Percentiles rank a stretch among this genome's conserved stretches.
These are phyloP conservation scores for Fusarium concolor DNA, from an alignment of 2,329 filamentous ascomycete species.

Conservation along the genomic window DNA sequence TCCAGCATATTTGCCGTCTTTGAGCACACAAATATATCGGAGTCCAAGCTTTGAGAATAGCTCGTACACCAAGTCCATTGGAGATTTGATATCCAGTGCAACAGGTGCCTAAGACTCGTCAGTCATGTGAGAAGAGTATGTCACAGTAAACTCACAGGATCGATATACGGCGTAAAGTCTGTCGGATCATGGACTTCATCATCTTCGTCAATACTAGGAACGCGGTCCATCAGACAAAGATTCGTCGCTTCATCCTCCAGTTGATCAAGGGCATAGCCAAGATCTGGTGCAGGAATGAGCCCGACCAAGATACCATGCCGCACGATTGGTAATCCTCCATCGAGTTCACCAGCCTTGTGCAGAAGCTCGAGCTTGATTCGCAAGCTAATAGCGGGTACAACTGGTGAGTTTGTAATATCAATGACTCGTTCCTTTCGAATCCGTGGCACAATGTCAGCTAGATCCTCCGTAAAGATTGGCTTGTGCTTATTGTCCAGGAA, in stretches of 20 bases:
- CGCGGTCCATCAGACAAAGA: slow-evolving; percentile 84
- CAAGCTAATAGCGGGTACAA: slow-evolving; percentile 81
- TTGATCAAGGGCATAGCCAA: slow-evolving; percentile 91
- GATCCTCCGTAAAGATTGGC: slow-evolving; percentile 87
- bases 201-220: slow-evolving; percentile 71
- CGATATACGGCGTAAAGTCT: slow-evolving; percentile 92
- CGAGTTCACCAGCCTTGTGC: slow-evolving; percentile 87
- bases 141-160: slow-evolving; percentile 70
- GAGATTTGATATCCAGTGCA: slow-evolving; percentile 85
- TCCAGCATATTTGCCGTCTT: slow-evolving; percentile 86
- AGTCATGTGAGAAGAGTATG: slow-evolving; percentile 5
- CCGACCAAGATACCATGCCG: slow-evolving; percentile 84
- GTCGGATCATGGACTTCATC: slow-evolving; percentile 75
- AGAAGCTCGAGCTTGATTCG: slow-evolving; percentile 84
- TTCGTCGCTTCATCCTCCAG: slow-evolving; percentile 79
- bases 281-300: slow-evolving; percentile 90
- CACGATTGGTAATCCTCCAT: slow-evolving; percentile 90
- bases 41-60: slow-evolving; percentile 95
- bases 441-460: slow-evolving; percentile 86
- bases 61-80: slow-evolving; percentile 96
- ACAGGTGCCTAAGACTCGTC: slow-evolving; percentile 75
- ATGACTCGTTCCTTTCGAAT: slow-evolving; percentile 82
- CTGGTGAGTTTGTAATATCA: slow-evolving; percentile 85
- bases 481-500: slow-evolving; percentile 98
- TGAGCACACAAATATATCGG: slow-evolving; percentile 89